Conservation (phyloP, 1,284 basidiomycete genomes). For the Trametes polyzona region DNA sequence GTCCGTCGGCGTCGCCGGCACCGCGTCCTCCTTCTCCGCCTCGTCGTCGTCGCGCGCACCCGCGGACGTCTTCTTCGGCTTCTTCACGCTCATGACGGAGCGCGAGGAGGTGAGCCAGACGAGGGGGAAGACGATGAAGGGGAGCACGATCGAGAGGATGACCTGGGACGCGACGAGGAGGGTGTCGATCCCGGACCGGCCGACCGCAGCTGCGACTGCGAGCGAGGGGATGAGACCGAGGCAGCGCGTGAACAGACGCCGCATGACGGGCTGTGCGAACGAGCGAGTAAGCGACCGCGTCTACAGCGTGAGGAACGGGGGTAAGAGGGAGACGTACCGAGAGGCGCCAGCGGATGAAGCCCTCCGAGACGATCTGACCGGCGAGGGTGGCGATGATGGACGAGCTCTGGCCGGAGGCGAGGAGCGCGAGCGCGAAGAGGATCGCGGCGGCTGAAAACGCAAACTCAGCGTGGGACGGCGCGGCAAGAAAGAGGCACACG, state of each 20-base stretch:
- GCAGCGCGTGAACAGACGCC: conserved; percentile 83
- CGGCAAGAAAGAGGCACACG: conserved; percentile 27
- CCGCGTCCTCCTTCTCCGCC: not conserved
- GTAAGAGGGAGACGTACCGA: conserved; percentile 58
- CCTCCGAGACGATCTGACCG: conserved; percentile 92
- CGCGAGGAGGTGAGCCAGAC: conserved; percentile 76
- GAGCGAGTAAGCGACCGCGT: not conserved
- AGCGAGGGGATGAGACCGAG: conserved; percentile 90
- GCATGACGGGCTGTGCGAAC: conserved; percentile 65
- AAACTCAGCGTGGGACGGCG: not conserved
- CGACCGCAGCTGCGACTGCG: conserved; percentile 77
- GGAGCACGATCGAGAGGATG: conserved; percentile 84
- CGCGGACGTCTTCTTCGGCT: conserved; percentile 22
- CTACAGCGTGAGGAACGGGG: conserved; percentile 14
- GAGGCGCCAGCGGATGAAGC: conserved; percentile 90
- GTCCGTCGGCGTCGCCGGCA: not conserved
- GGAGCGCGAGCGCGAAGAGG: conserved; percentile 84
- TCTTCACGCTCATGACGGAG: conserved; percentile 67
- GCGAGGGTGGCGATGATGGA: conserved; percentile 93
- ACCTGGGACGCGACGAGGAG: conserved; percentile 92
- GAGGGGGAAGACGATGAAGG: conserved; percentile 84
- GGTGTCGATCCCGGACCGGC: conserved; percentile 75
- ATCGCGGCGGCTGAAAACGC: conserved; percentile 64
- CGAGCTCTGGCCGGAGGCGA: conserved; percentile 90
- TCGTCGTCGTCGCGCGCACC: not conserved